Conservation (phyloP, 306 rosid genomes). For the Pachyrhizus erosus region DNA sequence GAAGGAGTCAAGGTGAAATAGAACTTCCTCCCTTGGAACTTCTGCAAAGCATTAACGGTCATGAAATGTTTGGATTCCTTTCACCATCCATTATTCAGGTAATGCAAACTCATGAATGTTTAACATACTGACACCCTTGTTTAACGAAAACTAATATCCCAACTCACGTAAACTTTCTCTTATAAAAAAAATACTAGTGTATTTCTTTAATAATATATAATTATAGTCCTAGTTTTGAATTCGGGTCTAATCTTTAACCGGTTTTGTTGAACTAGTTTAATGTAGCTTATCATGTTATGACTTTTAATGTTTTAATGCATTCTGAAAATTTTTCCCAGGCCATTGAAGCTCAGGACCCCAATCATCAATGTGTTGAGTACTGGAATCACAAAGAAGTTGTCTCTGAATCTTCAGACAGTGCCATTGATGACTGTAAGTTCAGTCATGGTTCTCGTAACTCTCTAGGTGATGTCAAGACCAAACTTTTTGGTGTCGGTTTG, state of each 20-base stretch:
- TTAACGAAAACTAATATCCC: neutral
- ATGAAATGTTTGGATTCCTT: constrained; percentile 85
- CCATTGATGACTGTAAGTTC: constrained; percentile 43
- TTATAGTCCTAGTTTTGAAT: neutral
- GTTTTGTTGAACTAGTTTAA: constrained; percentile 22
- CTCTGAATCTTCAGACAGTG: constrained; percentile 31
- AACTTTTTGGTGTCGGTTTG: constrained; percentile 53
- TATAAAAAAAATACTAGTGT: no score
- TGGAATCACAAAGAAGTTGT: constrained; percentile 59
- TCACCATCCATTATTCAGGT: constrained; percentile 70
- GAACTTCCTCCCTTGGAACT: constrained; percentile 51
- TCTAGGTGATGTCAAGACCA: constrained; percentile 41
- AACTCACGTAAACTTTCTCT: no score
- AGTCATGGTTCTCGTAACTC: constrained; percentile 44
- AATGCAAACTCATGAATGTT: constrained; percentile 30
- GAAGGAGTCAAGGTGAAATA: constrained; percentile 45
- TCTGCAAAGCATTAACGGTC: constrained; percentile 60
- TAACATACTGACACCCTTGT: neutral
- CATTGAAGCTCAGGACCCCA: constrained; percentile 77
- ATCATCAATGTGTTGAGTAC: constrained; percentile 72
- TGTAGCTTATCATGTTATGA: constrained; percentile 7
- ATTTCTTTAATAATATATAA: neutral
- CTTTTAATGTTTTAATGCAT: constrained; percentile 30
- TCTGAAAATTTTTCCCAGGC: constrained; percentile 55
- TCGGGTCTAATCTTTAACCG: neutral